Conservation (phyloP, 331 rosid species). For the Phaseolus coccineus region DNA sequence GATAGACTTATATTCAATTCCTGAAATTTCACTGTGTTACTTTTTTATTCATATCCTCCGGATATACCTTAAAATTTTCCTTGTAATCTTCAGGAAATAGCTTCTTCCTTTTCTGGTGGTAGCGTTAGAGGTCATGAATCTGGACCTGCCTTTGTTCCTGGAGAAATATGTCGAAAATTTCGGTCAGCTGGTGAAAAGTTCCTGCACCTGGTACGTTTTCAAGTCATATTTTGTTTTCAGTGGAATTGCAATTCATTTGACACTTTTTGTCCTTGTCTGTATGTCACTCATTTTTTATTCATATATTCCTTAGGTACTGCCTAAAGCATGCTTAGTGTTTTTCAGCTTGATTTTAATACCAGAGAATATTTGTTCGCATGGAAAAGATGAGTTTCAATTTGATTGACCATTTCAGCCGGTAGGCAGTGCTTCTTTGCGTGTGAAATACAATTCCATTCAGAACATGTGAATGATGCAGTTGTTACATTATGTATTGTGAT, state of each 20-base stretch:
- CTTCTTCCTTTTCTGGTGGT: slow-evolving; percentile 86
- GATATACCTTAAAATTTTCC: slow-evolving; percentile 41
- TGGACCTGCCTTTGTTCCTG: slow-evolving; percentile 90
- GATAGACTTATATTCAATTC: slow-evolving; percentile 36
- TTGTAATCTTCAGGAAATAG: slow-evolving; percentile 75
- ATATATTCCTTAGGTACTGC: not conserved
- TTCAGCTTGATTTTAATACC: slow-evolving; percentile 28
- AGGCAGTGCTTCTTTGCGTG: slow-evolving; percentile 2
- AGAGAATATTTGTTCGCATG: not conserved
- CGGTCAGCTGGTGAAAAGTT: slow-evolving; percentile 84
- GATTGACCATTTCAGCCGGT: slow-evolving; percentile 32
- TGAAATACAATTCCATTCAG: slow-evolving; percentile 34
- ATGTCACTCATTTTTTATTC: slow-evolving; percentile 13
- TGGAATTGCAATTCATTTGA: slow-evolving; percentile 32
- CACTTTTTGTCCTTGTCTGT: slow-evolving; percentile 13
- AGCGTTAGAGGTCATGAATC: slow-evolving; percentile 74
- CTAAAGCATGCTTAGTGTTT: slow-evolving; percentile 23
- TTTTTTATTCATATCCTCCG: slow-evolving; percentile 33
- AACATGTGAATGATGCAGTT: slow-evolving; percentile 2
- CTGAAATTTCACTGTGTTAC: slow-evolving; percentile 32
- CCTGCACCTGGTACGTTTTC: slow-evolving; percentile 71
- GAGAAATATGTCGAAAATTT: slow-evolving; percentile 81
- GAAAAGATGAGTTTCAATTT: slow-evolving; percentile 21
- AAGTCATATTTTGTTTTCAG: slow-evolving; percentile 42
- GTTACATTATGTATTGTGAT: slow-evolving; percentile 16